Conservation (phyloP, 2,329 filamentous ascomycete species). For the Zymoseptoria passerinii region DNA sequence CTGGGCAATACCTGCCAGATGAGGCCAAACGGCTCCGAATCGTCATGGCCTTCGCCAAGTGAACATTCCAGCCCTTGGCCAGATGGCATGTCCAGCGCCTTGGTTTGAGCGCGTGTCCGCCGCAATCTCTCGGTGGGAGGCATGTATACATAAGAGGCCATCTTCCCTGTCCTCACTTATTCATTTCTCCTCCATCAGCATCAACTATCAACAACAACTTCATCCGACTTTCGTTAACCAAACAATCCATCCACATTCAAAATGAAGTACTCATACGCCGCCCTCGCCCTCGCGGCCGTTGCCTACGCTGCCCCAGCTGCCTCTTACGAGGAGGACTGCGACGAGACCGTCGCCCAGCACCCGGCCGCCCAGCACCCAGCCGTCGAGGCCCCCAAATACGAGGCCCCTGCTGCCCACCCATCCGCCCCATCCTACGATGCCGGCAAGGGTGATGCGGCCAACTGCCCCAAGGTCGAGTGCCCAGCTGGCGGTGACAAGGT, state of each 20-base stretch:
- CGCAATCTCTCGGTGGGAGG: not conserved
- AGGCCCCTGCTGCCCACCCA: not conserved
- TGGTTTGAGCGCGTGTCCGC: too few species aligned
- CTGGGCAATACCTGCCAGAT: not conserved
- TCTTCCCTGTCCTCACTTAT: not conserved
- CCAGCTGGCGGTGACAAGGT: not conserved
- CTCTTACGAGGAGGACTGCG: constrained; percentile 3
- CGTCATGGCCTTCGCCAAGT: not conserved
- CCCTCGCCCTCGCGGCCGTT: constrained; percentile 11
- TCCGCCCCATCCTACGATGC: not conserved
- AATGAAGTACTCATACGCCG: constrained; percentile 17
- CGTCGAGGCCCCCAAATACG: not conserved
- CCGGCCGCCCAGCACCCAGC: not conserved
- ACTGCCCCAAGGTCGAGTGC: not conserved
- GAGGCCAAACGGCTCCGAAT: not conserved
- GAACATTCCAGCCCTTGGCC: not conserved
- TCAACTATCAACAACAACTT: not conserved
- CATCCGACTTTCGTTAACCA: not conserved
- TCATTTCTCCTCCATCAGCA: not conserved
- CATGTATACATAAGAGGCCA: not conserved
- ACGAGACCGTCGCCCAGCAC: constrained; percentile 3
- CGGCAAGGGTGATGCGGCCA: too few species aligned
- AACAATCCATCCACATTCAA: constrained; percentile 4
- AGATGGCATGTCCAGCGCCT: not conserved
- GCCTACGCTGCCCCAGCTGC: constrained; percentile 14